phyloP scores from a whole-genome alignment of 495 filamentous ascomycete genomes.

The Neurospora terricola region DNA sequence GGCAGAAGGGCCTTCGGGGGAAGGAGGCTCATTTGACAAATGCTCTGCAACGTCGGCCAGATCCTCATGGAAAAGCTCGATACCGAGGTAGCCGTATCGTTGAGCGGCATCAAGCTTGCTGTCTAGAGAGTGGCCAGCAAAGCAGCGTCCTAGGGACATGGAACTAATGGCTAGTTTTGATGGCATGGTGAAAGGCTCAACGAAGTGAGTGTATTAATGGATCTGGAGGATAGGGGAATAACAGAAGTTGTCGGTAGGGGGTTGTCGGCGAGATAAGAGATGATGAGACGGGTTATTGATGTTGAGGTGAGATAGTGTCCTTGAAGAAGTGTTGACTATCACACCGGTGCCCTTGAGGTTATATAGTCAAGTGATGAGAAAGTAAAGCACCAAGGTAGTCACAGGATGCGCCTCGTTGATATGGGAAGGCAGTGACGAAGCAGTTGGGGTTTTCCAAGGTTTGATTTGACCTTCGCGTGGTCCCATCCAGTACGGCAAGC shows the following conservation, averaged over 20 bases:
- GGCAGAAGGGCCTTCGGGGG: conserved; percentile 17
- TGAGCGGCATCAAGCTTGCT: conserved; percentile 58
- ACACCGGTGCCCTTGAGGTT: not conserved
- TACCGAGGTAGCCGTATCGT: conserved; percentile 54
- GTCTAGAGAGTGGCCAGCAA: conserved; percentile 46
- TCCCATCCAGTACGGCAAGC: not conserved
- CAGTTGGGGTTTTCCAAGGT: not conserved
- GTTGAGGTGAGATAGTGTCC: not conserved
- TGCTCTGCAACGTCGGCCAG: conserved; percentile 48
- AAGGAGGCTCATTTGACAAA: conserved; percentile 12
- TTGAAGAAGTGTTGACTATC: not conserved
- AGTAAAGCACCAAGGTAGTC: not conserved
- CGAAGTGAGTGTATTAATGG: not conserved
- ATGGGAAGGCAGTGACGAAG: not conserved
- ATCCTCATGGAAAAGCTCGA: conserved; percentile 79
- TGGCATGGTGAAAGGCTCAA: conserved; percentile 15
- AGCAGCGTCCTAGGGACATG: conserved; percentile 59
- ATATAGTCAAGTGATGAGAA: not conserved
- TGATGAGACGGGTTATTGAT: not conserved
- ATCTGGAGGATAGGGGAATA: not conserved
- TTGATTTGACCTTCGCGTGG: not conserved
- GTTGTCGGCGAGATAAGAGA: not conserved
- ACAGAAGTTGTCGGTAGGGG: not conserved
- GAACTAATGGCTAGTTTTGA: conserved; percentile 49
- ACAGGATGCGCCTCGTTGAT: not conserved